These are phyloP conservation scores for Nadsonia starkeyi-henricii DNA, from an alignment of 1,139 yeast genomes.

Conservation along the genomic window DNA sequence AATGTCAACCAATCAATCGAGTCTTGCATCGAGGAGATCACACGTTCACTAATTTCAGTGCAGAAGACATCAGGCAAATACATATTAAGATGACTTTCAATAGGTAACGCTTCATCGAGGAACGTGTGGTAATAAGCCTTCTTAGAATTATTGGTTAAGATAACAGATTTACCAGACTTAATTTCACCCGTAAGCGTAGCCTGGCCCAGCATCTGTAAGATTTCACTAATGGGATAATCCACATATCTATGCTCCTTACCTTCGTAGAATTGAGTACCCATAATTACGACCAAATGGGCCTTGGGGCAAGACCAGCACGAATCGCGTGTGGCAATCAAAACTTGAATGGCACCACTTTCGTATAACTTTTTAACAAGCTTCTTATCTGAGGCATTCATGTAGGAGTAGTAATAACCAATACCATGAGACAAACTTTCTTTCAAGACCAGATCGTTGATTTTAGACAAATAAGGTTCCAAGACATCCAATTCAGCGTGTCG, in stretches of 20 bases:
- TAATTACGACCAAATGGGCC: conserved; percentile 42
- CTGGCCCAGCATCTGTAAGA: conserved; percentile 65
- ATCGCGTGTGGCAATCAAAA: conserved; percentile 47
- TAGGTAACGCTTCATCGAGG: conserved; percentile 60
- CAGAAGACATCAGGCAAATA: conserved; percentile 52
- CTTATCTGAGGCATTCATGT: conserved; percentile 44
- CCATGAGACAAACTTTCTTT: conserved; percentile 40
- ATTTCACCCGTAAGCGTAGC: conserved; percentile 24
- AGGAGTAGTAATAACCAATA: conserved; percentile 50
- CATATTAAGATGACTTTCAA: conserved; percentile 60
- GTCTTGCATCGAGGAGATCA: conserved; percentile 63
- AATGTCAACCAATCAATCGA: conserved; percentile 85
- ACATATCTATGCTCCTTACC: conserved; percentile 58
- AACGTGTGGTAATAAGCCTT: conserved; percentile 58
- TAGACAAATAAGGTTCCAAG: conserved; percentile 30
- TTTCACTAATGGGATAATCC: conserved; percentile 52
- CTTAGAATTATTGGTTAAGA: conserved; percentile 45
- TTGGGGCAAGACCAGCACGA: conserved; percentile 36
- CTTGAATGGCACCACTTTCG: conserved; percentile 33
- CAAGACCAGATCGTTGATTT: conserved; percentile 36
- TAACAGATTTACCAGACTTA: conserved; percentile 30
- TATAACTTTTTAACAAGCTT: conserved; percentile 41
- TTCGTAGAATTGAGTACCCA: conserved; percentile 63
- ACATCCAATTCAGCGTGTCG: conserved; percentile 18
- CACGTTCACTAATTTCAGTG: conserved; percentile 53